Base-by-base conservation (phyloP, 2,329 filamentous ascomycete species). In the Fusarium gaditjirri region DNA sequence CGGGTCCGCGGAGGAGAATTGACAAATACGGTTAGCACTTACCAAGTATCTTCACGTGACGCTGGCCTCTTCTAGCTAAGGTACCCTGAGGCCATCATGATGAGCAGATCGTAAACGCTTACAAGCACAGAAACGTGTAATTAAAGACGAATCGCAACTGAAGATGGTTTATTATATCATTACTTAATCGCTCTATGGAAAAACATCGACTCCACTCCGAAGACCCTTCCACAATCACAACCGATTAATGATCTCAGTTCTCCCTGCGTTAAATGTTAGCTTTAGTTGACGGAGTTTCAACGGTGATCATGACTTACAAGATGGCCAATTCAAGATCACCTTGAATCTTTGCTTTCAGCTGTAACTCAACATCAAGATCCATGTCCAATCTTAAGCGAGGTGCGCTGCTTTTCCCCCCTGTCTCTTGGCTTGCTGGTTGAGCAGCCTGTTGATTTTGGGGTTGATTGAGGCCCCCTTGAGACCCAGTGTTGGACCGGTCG, bases 311-410 rank as follows among this genome's bases (percentile, higher is more conserved):
- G 25, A 58, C 67, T 41, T 58, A 68, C 67, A 71, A 47, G 6
- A 71, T 47, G 0, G 68, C 64, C 8, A 71, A 35, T 1, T 71
- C 68, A 2, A 71, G 41, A 25, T 71, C 67, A 3, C 68, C 68
- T 27, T 71, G 44, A 3, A 71, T 71, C 38, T 71, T 71, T 8
- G 67, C 68, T 46, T 71, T 71, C 2, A 71, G 43, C 21, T 71
- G 29, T 10, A 71, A 21, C 25, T 71, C 68, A 16, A 71, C 31
- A 36, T 71, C 68, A 1, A 71, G 49, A 19, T 71, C 68, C 67
- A 71, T 71, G 8, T 71, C 67, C 6, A 71, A 29, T 16, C 29
- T 71, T 16, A 71, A 61, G 9, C 67, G 42, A 8, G 68, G 67
- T 17, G 67, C 67, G 3, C 67, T 61, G 10, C 57, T 68, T 46